These are phyloP conservation scores for Martensiomyces pterosporus DNA, from an alignment of 192 early-diverging fungal species.

Conservation along the genomic window DNA sequence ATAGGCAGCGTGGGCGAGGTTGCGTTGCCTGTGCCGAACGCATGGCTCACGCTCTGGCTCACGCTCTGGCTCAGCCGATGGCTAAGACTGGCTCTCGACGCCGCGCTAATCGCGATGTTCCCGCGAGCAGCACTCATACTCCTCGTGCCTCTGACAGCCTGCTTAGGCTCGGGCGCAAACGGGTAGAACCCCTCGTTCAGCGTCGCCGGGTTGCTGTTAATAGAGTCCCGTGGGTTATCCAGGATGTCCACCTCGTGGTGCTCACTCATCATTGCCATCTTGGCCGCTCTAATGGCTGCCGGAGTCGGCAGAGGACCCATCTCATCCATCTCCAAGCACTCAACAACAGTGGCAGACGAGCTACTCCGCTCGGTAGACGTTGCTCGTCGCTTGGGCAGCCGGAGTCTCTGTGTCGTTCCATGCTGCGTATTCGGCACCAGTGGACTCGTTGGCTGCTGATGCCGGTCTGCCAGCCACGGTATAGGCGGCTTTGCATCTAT, in stretches of 20 bases:
- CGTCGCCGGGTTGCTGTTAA: constrained; percentile 11
- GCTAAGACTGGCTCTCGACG: constrained; percentile 24
- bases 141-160: constrained; percentile 26
- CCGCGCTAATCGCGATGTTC: constrained; percentile 33
- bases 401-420: constrained; percentile 22
- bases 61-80: constrained; percentile 34
- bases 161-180: constrained; percentile 6
- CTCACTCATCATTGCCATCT: constrained; percentile 1
- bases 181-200: constrained; percentile 5
- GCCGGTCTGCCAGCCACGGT: constrained; percentile 17
- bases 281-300: no score
- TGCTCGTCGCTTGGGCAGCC: constrained; percentile 40
- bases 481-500: constrained; percentile 9
- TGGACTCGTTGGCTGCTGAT: not conserved
- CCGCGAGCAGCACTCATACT: constrained; percentile 36
- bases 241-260: constrained; percentile 3
- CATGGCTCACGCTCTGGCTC: no score
- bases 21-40: constrained; percentile 3
- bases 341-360: constrained; percentile 20
- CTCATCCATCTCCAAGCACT: constrained; percentile 1
- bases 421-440: constrained; percentile 1
- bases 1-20: constrained; percentile 38
- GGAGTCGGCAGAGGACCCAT: constrained; percentile 17
- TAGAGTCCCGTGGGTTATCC: constrained; percentile 4
- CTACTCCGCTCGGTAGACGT: constrained; percentile 32